A percentile compares a stretch with the other conserved stretches of the same genome.
Evolutionary conservation across 129 eudicot species (phyloP).

Genomic region (Kitagawia praeruptora): DNA sequence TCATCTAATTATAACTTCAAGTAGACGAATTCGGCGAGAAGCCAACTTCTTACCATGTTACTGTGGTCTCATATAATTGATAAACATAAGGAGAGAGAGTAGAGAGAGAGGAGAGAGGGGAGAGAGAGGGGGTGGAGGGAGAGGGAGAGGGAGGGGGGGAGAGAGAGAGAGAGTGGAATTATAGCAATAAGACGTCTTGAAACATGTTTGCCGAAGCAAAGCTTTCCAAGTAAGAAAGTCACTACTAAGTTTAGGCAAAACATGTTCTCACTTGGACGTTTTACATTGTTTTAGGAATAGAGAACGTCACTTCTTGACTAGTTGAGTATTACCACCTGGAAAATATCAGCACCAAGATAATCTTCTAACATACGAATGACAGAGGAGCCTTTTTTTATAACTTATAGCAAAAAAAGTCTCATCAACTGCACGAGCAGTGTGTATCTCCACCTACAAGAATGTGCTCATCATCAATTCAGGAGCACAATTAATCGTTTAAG

Average conservation of each 20-base stretch:
- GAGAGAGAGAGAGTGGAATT: too few species aligned
- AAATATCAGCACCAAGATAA: slow-evolving; percentile 37
- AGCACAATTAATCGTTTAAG: not conserved
- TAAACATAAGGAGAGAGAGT: too few species aligned
- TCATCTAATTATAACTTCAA: not conserved
- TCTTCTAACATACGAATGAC: slow-evolving; percentile 42
- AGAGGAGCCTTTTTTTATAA: slow-evolving; percentile 45
- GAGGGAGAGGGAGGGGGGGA: too few species aligned
- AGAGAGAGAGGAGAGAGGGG: too few species aligned
- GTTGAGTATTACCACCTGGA: slow-evolving; percentile 34
- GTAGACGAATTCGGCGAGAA: not conserved
- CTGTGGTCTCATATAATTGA: too few species aligned
- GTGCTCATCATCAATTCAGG: not conserved
- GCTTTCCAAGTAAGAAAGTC: too few species aligned
- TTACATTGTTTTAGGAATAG: not conserved
- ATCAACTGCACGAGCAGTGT: slow-evolving; percentile 31
- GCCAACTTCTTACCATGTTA: not conserved
- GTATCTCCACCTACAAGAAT: slow-evolving; percentile 39
- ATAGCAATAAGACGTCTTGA: too few species aligned
- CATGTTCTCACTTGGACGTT: too few species aligned
- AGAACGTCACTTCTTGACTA: not conserved
- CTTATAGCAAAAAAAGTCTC: slow-evolving; percentile 48
- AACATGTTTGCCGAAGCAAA: too few species aligned
- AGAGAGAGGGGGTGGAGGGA: too few species aligned
- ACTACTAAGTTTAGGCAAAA: too few species aligned